phyloP scores from a whole-genome alignment of 768 basidiomycete genomes.

The Mycena amicta region DNA sequence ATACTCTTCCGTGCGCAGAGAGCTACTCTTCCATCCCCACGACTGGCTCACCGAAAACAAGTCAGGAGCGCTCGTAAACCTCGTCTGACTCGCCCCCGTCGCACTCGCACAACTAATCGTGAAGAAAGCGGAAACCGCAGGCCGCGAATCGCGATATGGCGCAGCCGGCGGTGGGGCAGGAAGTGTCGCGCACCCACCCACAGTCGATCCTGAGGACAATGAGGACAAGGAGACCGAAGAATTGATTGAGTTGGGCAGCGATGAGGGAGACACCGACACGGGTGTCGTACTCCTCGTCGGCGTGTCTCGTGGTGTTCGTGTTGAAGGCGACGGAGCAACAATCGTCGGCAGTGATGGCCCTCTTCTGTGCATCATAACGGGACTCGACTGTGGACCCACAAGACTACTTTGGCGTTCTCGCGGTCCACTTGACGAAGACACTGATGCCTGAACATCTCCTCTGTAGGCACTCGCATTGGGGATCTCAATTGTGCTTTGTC shows the following conservation, averaged over 20 bases:
- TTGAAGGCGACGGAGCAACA: slow-evolving; percentile 32
- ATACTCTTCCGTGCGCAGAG: slow-evolving; percentile 52
- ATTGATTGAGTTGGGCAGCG: slow-evolving; percentile 29
- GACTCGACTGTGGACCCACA: not conserved
- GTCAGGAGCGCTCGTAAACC: slow-evolving; percentile 86
- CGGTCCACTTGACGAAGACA: not conserved
- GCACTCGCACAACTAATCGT: slow-evolving; percentile 79
- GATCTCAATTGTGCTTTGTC: slow-evolving; percentile 81
- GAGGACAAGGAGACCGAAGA: slow-evolving; percentile 24
- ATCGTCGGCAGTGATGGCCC: slow-evolving; percentile 37
- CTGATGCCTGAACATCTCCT: not conserved
- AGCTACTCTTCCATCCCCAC: slow-evolving; percentile 88
- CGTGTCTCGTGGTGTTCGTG: slow-evolving; percentile 47
- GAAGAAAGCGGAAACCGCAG: slow-evolving; percentile 78
- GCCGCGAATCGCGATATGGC: slow-evolving; percentile 76
- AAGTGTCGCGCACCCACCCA: slow-evolving; percentile 33
- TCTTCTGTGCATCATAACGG: slow-evolving; percentile 27
- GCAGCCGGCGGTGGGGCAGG: slow-evolving; percentile 55
- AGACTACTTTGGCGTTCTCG: slow-evolving; percentile 11
- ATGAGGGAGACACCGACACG: slow-evolving; percentile 25
- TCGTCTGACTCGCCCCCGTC: slow-evolving; percentile 79
- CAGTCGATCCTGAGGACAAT: slow-evolving; percentile 6
- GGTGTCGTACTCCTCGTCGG: slow-evolving; percentile 48
- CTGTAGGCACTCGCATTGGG: slow-evolving; percentile 68
- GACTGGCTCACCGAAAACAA: slow-evolving; percentile 83